phyloP scores from a whole-genome alignment of 148 eudicot genomes.

The Rhododendron simsii region DNA sequence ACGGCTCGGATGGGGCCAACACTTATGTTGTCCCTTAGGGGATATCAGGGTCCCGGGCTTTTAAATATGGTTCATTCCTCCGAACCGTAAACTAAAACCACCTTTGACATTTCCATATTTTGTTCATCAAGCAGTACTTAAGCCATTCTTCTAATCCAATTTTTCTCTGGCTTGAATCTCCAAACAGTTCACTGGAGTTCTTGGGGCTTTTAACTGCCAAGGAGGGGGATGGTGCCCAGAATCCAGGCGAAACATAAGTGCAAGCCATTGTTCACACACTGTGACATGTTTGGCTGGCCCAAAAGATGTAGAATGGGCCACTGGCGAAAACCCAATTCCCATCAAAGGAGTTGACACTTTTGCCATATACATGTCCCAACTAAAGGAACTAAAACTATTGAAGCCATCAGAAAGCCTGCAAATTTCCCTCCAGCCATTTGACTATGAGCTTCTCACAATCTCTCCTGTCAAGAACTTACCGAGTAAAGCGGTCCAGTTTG shows the following conservation, averaged over 20 bases:
- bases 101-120: too few relatives aligned
- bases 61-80: too few relatives aligned
- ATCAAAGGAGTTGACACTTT: conserved; percentile 5
- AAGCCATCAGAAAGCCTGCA: conserved; percentile 8
- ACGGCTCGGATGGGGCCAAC: too few relatives aligned
- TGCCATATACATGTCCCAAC: conserved; percentile 10
- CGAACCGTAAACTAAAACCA: too few relatives aligned
- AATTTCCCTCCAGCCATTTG: conserved; percentile 10
- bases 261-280: background rate
- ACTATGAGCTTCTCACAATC: conserved; percentile 13
- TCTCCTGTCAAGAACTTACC: conserved; percentile 8
- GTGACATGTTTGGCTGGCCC: conserved; percentile 12
- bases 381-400: conserved; percentile 1
- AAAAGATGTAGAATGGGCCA: conserved; percentile 13
- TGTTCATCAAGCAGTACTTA: too few relatives aligned
- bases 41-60: too few relatives aligned
- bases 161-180: background rate
- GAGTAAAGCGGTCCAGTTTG: background rate
- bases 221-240: conserved; percentile 20
- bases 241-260: conserved; percentile 10
- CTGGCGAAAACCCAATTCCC: conserved; percentile 10
- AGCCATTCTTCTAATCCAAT: background rate
- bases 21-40: too few relatives aligned
- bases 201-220: conserved; percentile 21
- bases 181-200: conserved; percentile 16